phyloP scores from a whole-genome alignment of 225 moss, liverwort and hornwort genomes.

The Polytrichum formosum region DNA sequence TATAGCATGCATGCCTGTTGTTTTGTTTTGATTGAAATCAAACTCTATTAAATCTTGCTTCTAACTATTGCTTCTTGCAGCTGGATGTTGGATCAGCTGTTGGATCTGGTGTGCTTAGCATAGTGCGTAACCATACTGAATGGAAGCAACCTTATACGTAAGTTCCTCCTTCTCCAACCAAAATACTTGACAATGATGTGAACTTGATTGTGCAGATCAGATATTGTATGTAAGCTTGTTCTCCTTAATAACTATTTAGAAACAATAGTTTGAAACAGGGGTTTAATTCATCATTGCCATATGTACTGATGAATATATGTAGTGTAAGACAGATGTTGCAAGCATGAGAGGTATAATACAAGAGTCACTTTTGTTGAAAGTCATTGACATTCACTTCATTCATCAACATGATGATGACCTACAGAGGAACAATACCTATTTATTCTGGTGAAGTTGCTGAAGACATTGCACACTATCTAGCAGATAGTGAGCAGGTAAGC shows the following conservation, averaged over 20 bases:
- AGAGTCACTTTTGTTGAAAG: no score
- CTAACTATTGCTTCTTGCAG: constrained; percentile 41
- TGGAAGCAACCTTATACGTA: constrained; percentile 95
- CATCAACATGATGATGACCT: constrained; percentile 9
- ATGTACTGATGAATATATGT: no score
- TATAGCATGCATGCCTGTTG: no score
- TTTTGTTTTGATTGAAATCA: no score
- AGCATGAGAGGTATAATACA: no score
- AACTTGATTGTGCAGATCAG: no score
- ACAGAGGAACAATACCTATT: constrained; percentile 92
- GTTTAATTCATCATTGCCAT: no score
- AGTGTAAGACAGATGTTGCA: no score
- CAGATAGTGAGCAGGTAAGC: constrained; percentile 96
- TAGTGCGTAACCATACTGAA: constrained; percentile 72
- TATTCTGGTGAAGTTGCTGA: constrained; percentile 98
- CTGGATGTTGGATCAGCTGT: constrained; percentile 94
- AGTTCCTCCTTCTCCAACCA: constrained; percentile 15
- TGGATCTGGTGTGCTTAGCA: constrained; percentile 86
- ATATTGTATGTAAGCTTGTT: no score
- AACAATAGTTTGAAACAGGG: no score
- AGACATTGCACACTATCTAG: constrained; percentile 95
- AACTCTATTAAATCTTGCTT: constrained; percentile 3
- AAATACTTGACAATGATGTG: no score
- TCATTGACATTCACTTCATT: neutral
- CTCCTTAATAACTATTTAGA: no score